Base-by-base conservation (phyloP, 495 filamentous ascomycete genomes). In the Cryomyces minteri region DNA sequence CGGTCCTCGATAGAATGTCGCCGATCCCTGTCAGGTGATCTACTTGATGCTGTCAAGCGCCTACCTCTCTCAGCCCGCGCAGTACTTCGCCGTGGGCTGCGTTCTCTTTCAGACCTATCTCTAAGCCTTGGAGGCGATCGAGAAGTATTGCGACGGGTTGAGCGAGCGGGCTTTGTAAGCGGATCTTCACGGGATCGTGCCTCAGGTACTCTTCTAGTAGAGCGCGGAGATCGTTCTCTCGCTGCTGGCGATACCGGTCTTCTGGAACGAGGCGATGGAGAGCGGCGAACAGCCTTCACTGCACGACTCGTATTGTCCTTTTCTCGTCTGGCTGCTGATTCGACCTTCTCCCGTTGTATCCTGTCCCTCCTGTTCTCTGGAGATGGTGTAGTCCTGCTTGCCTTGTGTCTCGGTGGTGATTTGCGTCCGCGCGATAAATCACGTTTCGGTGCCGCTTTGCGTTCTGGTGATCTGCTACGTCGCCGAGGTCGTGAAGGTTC, bases 401-500 rank as follows among this genome's bases (percentile, higher is more conserved):
- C 48, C 30, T 42, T 32, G 11, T 44, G 50, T n/a, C 51, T 47
- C 29, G 36, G 28, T 9, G 53, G 52, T 32, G 55, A 56, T 37
- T 40, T 33, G 6, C 51, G 52, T 11, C 48, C 40, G 5, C 50
- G 53, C 4, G 53, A 58, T 34, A 43, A 48, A 33, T 51, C 53
- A 30, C 51, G 46, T 32, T 40, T 31, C 6, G 5, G 14, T 31
- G 41, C 41, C 30, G 46, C 46, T 41, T 37, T 55, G 47, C 48
- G 42, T 32, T 53, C 52, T 10, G 55, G 53, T 11, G 53, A 49
- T 10, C 36, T 18, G 5, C 52, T 51, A 40, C 52, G 40, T 47
- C 42, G 46, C 30, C 56, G 32, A 40, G 11, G 43, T 47, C 48
- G 43, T 31, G 39, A 47, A 12, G 52, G 6, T 14, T 34, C 51